These are phyloP conservation scores for Fonsecaea nubica DNA, from an alignment of 2,329 filamentous ascomycete genomes.

Conservation along the genomic window DNA sequence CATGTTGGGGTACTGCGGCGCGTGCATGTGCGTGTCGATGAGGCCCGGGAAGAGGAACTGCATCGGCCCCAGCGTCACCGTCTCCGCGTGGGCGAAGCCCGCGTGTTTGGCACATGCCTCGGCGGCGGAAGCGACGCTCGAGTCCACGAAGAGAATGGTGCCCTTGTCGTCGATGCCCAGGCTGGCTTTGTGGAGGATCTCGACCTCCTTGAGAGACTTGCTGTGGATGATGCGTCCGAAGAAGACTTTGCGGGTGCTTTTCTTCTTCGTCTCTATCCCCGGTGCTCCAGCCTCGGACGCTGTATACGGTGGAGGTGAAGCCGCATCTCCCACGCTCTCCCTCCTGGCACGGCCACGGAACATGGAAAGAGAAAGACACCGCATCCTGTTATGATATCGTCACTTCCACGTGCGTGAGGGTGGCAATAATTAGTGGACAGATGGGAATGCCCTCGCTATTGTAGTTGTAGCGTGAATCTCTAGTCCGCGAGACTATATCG, in stretches of 20 bases:
- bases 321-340: not conserved
- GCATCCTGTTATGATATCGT: not conserved
- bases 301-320: constrained; percentile 10
- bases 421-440: not conserved
- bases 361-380: constrained; percentile 14
- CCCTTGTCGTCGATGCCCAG: constrained; percentile 23
- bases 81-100: constrained; percentile 12
- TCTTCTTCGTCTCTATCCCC: not conserved
- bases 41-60: constrained; percentile 65
- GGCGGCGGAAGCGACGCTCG: constrained; percentile 7
- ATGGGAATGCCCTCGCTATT: not conserved
- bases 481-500: not conserved
- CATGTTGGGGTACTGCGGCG: constrained; percentile 61
- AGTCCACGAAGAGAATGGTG: constrained; percentile 23
- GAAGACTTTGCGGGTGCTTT: constrained; percentile 11
- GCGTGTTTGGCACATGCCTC: constrained; percentile 22
- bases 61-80: constrained; percentile 15
- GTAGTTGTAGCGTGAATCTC: not conserved
- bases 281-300: not conserved
- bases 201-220: constrained; percentile 26
- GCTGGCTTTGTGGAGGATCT: constrained; percentile 20
- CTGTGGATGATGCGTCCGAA: constrained; percentile 28
- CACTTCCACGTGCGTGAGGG: not conserved
- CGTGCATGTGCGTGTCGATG: constrained; percentile 73
- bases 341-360: not conserved